These are phyloP conservation scores for Wickerhamiella sorbophila DNA, from an alignment of 805 yeast genomes.

Conservation along the genomic window DNA sequence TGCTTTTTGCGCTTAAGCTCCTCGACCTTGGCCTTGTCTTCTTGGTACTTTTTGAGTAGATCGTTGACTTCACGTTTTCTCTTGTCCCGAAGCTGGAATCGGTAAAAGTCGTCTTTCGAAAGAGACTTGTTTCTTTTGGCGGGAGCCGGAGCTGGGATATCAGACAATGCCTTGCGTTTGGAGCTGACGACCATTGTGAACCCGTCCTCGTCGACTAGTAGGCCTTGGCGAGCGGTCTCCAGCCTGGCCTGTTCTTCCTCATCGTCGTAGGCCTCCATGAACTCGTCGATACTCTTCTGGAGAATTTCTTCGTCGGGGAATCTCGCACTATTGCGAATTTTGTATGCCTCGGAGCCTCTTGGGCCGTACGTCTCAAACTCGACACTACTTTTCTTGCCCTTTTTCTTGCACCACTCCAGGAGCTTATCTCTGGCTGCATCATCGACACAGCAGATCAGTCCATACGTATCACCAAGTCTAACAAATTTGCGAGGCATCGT, in stretches of 20 bases:
- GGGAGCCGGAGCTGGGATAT: conserved; percentile 28
- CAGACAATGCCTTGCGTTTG: conserved; percentile 67
- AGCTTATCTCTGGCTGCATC: conserved; percentile 53
- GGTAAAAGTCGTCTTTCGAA: conserved; percentile 82
- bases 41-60: conserved; percentile 65
- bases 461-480: conserved; percentile 34
- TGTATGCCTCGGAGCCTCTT: conserved; percentile 28
- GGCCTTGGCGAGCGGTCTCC: conserved; percentile 23
- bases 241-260: conserved; percentile 42
- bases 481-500: not conserved
- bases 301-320: conserved; percentile 36
- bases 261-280: conserved; percentile 52
- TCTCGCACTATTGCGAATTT: conserved; percentile 24
- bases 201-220: conserved; percentile 81
- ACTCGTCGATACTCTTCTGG: conserved; percentile 41
- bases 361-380: conserved; percentile 29
- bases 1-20: conserved; percentile 65
- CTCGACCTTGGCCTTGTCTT: conserved; percentile 76
- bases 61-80: conserved; percentile 90
- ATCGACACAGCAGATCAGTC: conserved; percentile 61
- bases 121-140: conserved; percentile 39
- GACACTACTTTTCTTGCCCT: conserved; percentile 20
- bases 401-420: conserved; percentile 43
- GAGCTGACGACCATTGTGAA: conserved; percentile 82
- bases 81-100: conserved; percentile 88